Evolutionary conservation across 1,284 basidiomycete genomes (phyloP).

Genomic region (Phenoliferia sp.): DNA sequence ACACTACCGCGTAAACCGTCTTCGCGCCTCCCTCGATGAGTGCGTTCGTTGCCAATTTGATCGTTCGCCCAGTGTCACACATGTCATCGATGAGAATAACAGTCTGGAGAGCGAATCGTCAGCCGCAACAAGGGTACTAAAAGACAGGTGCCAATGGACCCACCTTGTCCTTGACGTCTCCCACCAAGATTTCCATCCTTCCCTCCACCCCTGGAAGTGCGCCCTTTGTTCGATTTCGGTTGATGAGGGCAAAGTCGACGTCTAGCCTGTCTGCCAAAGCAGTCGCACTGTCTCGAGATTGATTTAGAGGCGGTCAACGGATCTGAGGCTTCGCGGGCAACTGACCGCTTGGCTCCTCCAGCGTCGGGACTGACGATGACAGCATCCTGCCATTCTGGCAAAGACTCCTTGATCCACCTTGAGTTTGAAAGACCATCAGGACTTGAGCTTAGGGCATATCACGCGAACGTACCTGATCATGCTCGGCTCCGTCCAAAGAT

Average conservation of each 20-base stretch:
- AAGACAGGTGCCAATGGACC: constrained; percentile 8
- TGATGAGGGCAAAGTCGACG: constrained; percentile 94
- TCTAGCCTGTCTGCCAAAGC: constrained; percentile 92
- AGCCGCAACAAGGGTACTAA: neutral
- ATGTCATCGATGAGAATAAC: constrained; percentile 97
- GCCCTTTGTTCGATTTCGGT: constrained; percentile 65
- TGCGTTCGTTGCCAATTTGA: constrained; percentile 77
- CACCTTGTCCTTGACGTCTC: constrained; percentile 90
- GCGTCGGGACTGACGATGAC: constrained; percentile 97
- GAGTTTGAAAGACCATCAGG: constrained; percentile 26
- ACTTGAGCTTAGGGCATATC: neutral
- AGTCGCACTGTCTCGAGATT: constrained; percentile 87
- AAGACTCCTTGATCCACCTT: constrained; percentile 70
- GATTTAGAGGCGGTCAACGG: neutral
- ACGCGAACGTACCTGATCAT: constrained; percentile 32
- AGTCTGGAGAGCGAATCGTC: no score
- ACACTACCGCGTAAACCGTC: constrained; percentile 81
- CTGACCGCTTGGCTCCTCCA: constrained; percentile 92
- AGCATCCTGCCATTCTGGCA: constrained; percentile 78
- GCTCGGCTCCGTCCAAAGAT: constrained; percentile 58
- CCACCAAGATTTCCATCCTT: constrained; percentile 89
- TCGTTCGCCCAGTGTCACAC: constrained; percentile 90
- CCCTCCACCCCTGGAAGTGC: constrained; percentile 46
- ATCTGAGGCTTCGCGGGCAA: no score
- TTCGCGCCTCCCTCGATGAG: constrained; percentile 83